Evolutionary conservation across 2,329 filamentous ascomycete species (phyloP).

Genomic region (Neonectria neomacrospora): DNA sequence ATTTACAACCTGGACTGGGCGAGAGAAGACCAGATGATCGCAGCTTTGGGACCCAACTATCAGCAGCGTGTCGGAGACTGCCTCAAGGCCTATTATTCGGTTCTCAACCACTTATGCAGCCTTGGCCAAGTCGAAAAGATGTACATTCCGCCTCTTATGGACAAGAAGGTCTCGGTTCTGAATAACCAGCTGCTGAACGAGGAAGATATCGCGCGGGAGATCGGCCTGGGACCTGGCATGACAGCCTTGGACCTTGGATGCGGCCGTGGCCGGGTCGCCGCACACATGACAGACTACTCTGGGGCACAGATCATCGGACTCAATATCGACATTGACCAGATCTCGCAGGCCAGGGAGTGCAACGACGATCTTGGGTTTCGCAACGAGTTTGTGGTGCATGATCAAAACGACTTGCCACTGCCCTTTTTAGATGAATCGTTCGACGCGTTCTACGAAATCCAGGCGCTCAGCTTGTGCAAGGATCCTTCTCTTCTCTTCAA

Average conservation of each 20-base stretch:
- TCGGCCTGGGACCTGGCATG: slow-evolving; percentile 14
- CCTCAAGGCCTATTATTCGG: slow-evolving; percentile 19
- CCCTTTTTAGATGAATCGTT: slow-evolving; percentile 7
- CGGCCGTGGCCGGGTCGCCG: slow-evolving; percentile 23
- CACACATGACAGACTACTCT: slow-evolving; percentile 21
- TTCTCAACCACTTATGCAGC: slow-evolving; percentile 24
- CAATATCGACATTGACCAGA: slow-evolving; percentile 24
- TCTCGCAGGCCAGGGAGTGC: slow-evolving; percentile 13
- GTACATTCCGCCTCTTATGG: slow-evolving; percentile 25
- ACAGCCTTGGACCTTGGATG: slow-evolving; percentile 20
- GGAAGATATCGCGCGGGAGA: slow-evolving; percentile 12
- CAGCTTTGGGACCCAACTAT: slow-evolving; percentile 14
- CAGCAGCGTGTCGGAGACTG: slow-evolving; percentile 24
- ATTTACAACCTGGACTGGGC: slow-evolving; percentile 27
- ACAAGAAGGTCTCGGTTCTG: slow-evolving; percentile 18
- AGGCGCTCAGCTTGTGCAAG: slow-evolving; percentile 25
- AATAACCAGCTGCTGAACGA: slow-evolving; percentile 26
- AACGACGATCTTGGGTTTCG: slow-evolving; percentile 6
- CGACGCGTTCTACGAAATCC: slow-evolving; percentile 26
- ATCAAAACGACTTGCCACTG: slow-evolving; percentile 23
- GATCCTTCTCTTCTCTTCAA: slow-evolving; percentile 19
- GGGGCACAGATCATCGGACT: slow-evolving; percentile 14
- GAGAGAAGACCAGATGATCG: slow-evolving; percentile 18
- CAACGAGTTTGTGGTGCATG: slow-evolving; percentile 24
- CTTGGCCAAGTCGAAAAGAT: slow-evolving; percentile 27